Base-by-base conservation (phyloP, 2,329 filamentous ascomycete genomes). In the Harringtonia aguacate region DNA sequence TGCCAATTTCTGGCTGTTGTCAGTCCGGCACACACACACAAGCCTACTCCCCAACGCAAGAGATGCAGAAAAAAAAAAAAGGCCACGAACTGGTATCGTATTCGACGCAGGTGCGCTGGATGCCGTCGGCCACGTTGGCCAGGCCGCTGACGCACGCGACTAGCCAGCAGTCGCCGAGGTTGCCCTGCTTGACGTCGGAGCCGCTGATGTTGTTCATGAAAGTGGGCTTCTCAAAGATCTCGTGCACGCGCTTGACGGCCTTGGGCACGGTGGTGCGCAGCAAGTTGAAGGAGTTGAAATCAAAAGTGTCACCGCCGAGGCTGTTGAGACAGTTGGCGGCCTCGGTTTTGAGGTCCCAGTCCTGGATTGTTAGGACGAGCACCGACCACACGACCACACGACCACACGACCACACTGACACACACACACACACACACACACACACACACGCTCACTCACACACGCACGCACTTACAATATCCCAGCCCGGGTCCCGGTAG, bases 81-180 rank as follows among this genome's bases (percentile, higher is more conserved):
- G 18, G 13, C 9, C 13, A 62, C 67, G 55, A 56, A 68, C 68
- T 70, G 10, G 74, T 76, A 53, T 94, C 77, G 36, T 83, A 79
- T 37, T 79, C 83, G 27, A 94, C 83, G 54, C 86, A 94, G 8
- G 86, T 73, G 17, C 77, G 73, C 55, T 84, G 72, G 43, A 94
- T 79, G 14, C 84, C 69, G 2, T 73, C 78, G 38, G 80, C 67
- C 48, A 85, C 82, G 49, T 86, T 87, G 28, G 81, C 81, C 52
- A 94, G 69, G 0, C 85, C 85, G 28, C 81, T 86, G 24, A 94
- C 63, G 20, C 82, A 82, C 8, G 86, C 83, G 62, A 92, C 81
- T 42, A 88, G 75, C 84, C 85, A 90, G 64, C 86, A 92, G 56
- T 90, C 78, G n/a, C 85, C 86, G 31, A 84, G 73, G 34, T 71